Evolutionary conservation across 2,329 filamentous ascomycete genomes (phyloP).

Genomic region (Acarospora socialis): DNA sequence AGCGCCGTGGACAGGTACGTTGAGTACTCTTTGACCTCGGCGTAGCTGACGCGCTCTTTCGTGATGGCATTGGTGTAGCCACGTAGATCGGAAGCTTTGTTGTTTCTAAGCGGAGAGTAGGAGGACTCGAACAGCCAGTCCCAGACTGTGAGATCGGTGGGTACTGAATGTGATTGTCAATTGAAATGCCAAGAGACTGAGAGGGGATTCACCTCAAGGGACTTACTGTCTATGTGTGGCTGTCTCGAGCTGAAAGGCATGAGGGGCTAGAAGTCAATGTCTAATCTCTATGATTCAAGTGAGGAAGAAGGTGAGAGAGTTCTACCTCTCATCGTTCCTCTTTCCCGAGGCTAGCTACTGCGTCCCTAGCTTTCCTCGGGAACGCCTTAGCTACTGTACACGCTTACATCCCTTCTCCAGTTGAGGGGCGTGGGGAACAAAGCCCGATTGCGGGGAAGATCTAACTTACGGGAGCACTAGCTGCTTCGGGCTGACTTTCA

Average conservation of each 20-base stretch:
- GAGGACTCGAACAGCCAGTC: constrained; percentile 46
- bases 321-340: not conserved
- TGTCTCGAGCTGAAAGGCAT: constrained; percentile 1
- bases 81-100: constrained; percentile 27
- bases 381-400: too few species aligned
- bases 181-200: too few species aligned
- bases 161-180: too few species aligned
- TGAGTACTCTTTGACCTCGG: constrained; percentile 42
- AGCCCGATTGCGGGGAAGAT: too few species aligned
- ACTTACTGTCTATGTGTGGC: not conserved
- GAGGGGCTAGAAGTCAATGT: too few species aligned
- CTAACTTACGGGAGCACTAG: too few species aligned
- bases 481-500: too few species aligned
- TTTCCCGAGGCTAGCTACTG: not conserved
- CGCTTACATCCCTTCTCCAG: not conserved
- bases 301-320: not conserved
- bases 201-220: too few species aligned
- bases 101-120: constrained; percentile 35
- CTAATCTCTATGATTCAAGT: too few species aligned
- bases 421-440: not conserved
- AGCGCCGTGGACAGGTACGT: constrained; percentile 48
- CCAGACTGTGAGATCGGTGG: constrained; percentile 42
- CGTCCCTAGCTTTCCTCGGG: not conserved
- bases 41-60: constrained; percentile 43
- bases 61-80: constrained; percentile 46